These are phyloP conservation scores for Nitzschia putrida DNA, from an alignment of 108 stramenopile genomes.

Conservation along the genomic window DNA sequence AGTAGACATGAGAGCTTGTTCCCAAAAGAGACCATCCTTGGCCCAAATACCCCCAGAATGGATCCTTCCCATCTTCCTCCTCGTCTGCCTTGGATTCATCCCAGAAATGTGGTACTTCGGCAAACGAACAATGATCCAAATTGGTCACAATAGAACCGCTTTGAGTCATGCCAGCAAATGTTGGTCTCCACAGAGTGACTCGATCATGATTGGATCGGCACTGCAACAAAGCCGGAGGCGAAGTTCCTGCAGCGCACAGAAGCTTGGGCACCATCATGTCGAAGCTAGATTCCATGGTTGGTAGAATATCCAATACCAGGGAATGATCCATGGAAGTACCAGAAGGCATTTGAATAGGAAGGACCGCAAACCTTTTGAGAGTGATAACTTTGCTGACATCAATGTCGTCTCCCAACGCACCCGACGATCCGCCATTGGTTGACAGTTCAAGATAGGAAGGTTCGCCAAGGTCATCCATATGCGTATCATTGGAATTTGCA, in stretches of 20 bases:
- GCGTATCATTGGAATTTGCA: constrained; percentile 4
- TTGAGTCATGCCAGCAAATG: constrained; percentile 7
- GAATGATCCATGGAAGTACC: no score
- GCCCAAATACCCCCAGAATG: constrained; percentile 19
- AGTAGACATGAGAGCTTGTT: constrained; percentile 34
- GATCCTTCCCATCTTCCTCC: background rate
- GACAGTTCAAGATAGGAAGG: background rate
- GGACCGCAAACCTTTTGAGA: constrained; percentile 32
- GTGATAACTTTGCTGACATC: background rate
- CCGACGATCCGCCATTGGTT: background rate
- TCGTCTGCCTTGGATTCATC: background rate
- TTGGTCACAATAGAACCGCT: constrained; percentile 1
- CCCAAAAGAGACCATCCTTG: constrained; percentile 76
- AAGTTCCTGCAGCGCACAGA: constrained; percentile 5
- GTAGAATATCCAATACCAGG: background rate
- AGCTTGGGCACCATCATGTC: background rate
- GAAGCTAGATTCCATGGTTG: background rate
- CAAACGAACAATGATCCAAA: background rate
- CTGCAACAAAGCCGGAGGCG: constrained; percentile 11
- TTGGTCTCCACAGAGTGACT: background rate
- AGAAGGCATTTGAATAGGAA: constrained; percentile 24
- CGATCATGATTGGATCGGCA: constrained; percentile 1
- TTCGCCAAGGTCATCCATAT: background rate
- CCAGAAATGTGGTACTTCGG: background rate
- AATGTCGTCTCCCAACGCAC: background rate